A percentile compares a stretch with the other conserved stretches of the same genome.
Conservation (phyloP, 495 filamentous ascomycete genomes). For the Apiosordaria backusii region DNA sequence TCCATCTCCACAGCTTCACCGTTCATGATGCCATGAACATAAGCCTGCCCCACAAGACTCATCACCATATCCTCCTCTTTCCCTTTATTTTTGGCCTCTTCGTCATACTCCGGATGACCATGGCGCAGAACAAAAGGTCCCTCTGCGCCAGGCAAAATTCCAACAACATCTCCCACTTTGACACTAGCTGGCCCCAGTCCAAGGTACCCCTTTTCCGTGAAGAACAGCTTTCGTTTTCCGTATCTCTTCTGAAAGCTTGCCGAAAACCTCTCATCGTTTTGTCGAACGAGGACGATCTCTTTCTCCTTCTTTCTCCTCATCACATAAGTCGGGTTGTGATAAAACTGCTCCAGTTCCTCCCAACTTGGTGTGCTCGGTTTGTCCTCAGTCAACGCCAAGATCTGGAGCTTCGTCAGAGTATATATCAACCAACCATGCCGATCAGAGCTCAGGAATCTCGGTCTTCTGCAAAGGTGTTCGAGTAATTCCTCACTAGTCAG, state of each 20-base stretch:
- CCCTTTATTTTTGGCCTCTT: not conserved
- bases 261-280: not conserved
- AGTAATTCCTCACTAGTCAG: not conserved
- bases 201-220: slow-evolving; percentile 14
- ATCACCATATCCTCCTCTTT: not conserved
- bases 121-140: slow-evolving; percentile 8
- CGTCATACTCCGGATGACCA: not conserved
- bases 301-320: slow-evolving; percentile 8
- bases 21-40: slow-evolving; percentile 16
- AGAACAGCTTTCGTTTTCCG: slow-evolving; percentile 13
- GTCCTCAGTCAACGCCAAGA: slow-evolving; percentile 9
- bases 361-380: slow-evolving; percentile 11
- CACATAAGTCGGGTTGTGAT: slow-evolving; percentile 7
- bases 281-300: not conserved
- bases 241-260: slow-evolving; percentile 11
- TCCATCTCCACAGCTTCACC: slow-evolving; percentile 5
- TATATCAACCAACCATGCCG: slow-evolving; percentile 11
- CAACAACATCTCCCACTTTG: slow-evolving; percentile 7
- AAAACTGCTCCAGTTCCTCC: slow-evolving; percentile 12
- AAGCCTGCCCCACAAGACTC: slow-evolving; percentile 8
- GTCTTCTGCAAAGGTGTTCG: not conserved
- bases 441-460: slow-evolving; percentile 3
- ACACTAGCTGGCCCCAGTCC: slow-evolving; percentile 4
- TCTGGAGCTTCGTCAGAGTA: slow-evolving; percentile 14
- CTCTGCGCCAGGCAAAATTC: slow-evolving; percentile 6